Evolutionary conservation across 306 rosid genomes (phyloP), one percentile per base, ranked within the genome.

Genomic region (Malus fusca): DNA sequence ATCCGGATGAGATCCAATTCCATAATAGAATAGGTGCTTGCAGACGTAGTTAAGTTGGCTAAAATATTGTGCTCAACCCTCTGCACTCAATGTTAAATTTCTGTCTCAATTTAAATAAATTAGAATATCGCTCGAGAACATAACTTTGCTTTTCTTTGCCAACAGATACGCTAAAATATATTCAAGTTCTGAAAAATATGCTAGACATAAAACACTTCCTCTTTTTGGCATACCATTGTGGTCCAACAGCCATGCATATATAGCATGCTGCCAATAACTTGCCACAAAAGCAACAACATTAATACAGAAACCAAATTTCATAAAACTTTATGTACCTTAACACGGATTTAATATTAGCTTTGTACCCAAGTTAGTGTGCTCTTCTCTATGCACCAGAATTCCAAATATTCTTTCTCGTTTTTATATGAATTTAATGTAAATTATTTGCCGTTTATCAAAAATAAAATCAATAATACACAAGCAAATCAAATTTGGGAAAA

Each of bases 21-120:
- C 0, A 35, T 35, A 35, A 35, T 6, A 37, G 1, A 1, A 37
- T 37, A 37, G 2, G 42, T 7, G 10, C 0, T 4, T 48, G 21
- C 18, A 14, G 0, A 5, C 3, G 0, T 15, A 17, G 21, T 5
- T 2, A 15, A 5, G 3, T 51, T 51, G 8, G 55, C 1, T 51
- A 51, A 15, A 51, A 2, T 0, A 15, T 0, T 5, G 8, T 51
- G 2, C 3, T 5, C 21, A 6, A 51, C 3, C 7, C 0, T 15
- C 0, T 0, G 0, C 3, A 2, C 6, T 15, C 1, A 51, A 51
- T 5, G 6, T 51, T 2, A 0, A 51, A 51, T 42, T 2, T 51
- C 3, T 51, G 0, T 15, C 8, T 17, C 1, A 6, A 15, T 51
- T 15, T 51, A 51, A 15, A 51, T 51, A 5, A 15, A 51, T 51